Conservation (phyloP, 2,329 filamentous ascomycete species). For the Claviceps humidiphila region DNA sequence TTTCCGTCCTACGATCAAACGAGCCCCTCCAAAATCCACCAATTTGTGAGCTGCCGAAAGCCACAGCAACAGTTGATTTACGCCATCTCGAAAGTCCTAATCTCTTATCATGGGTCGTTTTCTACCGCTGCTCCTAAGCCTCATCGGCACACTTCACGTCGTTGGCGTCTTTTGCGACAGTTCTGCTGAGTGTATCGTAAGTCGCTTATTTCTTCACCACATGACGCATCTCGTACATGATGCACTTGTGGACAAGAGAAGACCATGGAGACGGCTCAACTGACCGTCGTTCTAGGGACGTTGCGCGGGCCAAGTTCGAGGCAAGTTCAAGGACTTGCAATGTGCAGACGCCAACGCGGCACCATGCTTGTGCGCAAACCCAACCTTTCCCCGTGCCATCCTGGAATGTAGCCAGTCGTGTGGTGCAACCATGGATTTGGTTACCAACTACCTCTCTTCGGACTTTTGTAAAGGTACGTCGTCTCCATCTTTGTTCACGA, state of each 20-base stretch:
- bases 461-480: conserved; percentile 14
- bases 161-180: conserved; percentile 14
- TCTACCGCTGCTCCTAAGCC: conserved; percentile 11
- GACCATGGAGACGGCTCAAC: not conserved
- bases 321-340: conserved; percentile 10
- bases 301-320: conserved; percentile 11
- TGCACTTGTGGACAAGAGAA: not conserved
- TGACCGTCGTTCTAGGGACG: conserved; percentile 7
- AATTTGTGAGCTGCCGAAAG: not conserved
- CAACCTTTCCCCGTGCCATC: conserved; percentile 22
- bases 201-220: conserved; percentile 6
- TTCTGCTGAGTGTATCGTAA: conserved; percentile 18
- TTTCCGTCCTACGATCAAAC: not conserved
- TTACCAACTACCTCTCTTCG: conserved; percentile 9
- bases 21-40: not conserved
- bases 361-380: conserved; percentile 27
- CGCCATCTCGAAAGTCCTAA: not conserved
- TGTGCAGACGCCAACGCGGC: conserved; percentile 18
- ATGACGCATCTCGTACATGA: not conserved
- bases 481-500: not conserved
- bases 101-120: conserved; percentile 4
- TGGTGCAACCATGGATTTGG: conserved; percentile 11
- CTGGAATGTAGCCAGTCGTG: conserved; percentile 24
- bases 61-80: not conserved
- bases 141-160: conserved; percentile 16